phyloP scores from a whole-genome alignment of 2,329 filamentous ascomycete genomes.

The Claviceps humidiphila region DNA sequence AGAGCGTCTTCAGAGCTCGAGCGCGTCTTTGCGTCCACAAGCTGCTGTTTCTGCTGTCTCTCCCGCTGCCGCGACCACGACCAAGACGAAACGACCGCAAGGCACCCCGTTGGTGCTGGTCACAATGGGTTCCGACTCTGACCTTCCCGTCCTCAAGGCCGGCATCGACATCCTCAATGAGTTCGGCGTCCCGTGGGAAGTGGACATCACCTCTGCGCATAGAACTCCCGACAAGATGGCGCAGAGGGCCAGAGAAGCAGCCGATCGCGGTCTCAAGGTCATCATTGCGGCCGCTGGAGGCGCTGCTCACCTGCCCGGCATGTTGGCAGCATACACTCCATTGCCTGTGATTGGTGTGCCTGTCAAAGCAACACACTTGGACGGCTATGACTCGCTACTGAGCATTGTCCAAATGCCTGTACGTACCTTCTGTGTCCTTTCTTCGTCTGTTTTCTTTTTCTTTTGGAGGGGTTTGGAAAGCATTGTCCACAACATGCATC shows the following conservation, averaged over 20 bases:
- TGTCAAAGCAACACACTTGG: constrained; percentile 58
- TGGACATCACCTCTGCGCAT: constrained; percentile 69
- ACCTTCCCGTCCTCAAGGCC: constrained; percentile 53
- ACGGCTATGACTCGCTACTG: constrained; percentile 57
- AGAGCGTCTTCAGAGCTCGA: constrained; percentile 32
- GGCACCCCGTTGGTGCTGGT: constrained; percentile 52
- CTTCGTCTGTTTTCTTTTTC: background rate
- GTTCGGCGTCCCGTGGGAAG: constrained; percentile 60
- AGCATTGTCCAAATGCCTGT: constrained; percentile 70
- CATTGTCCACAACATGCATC: background rate
- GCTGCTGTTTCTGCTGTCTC: background rate
- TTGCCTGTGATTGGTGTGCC: constrained; percentile 68
- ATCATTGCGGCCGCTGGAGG: constrained; percentile 67
- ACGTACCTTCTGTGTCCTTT: constrained; percentile 13
- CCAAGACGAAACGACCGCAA: background rate
- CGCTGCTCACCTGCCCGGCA: constrained; percentile 62
- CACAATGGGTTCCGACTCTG: constrained; percentile 75
- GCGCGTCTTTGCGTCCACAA: constrained; percentile 18
- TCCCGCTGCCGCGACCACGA: background rate
- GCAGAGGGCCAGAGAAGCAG: constrained; percentile 49
- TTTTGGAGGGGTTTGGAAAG: background rate
- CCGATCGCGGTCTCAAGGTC: constrained; percentile 53
- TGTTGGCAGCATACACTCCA: constrained; percentile 57
- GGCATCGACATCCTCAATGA: constrained; percentile 53
- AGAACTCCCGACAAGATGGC: constrained; percentile 60